Conservation (phyloP, 2,329 filamentous ascomycete genomes). For the Neofusicoccum kwambonambiense region DNA sequence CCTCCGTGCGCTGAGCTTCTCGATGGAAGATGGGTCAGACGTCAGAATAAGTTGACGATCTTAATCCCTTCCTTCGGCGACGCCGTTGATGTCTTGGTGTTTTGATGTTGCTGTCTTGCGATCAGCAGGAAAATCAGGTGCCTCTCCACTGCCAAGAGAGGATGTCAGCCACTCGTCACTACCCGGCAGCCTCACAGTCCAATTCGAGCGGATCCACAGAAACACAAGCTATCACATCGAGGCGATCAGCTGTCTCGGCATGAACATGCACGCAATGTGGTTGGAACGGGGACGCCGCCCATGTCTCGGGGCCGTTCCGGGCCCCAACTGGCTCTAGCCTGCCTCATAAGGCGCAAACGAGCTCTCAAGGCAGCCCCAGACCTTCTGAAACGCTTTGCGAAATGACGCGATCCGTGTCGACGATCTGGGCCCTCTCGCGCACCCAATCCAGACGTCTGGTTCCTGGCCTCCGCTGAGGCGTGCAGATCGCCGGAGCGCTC, state of each 20-base stretch:
- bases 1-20: too few species aligned
- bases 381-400: background rate
- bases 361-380: background rate
- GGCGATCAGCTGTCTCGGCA: background rate
- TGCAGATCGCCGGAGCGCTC: background rate
- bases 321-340: background rate
- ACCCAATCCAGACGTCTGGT: too few species aligned
- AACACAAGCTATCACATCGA: background rate
- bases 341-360: background rate
- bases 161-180: background rate
- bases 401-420: background rate
- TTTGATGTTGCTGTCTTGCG: slow-evolving; percentile 1
- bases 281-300: background rate
- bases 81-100: background rate
- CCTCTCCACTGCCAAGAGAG: background rate
- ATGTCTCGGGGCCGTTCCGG: too few species aligned
- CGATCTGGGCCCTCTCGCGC: background rate
- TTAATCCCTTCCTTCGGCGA: background rate
- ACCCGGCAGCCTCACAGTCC: background rate
- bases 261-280: background rate
- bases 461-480: too few species aligned
- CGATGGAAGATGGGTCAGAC: too few species aligned
- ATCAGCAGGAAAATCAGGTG: background rate
- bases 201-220: background rate
- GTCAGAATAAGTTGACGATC: background rate